phyloP scores from a whole-genome alignment of 768 basidiomycete species.

The Termitomyces sp. region DNA sequence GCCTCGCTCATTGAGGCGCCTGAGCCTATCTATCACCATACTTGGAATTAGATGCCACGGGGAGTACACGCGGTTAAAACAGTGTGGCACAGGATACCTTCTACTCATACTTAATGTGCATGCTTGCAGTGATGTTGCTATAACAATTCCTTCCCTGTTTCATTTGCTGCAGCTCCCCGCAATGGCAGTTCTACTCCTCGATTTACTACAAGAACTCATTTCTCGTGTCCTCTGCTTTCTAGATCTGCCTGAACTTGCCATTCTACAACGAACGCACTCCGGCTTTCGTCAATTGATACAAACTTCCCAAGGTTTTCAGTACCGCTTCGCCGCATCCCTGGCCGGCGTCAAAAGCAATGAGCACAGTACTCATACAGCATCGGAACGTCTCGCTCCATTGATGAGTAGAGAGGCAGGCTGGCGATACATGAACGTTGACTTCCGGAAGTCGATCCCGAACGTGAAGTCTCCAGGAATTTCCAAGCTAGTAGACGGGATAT shows the following conservation, averaged over 20 bases:
- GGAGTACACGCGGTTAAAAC: no score
- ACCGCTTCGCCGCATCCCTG: constrained; percentile 24
- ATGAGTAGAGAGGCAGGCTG: constrained; percentile 28
- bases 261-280: constrained; percentile 21
- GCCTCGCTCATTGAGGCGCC: no score
- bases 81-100: no score
- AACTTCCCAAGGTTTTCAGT: constrained; percentile 28
- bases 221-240: constrained; percentile 25
- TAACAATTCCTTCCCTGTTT: no score
- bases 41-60: no score
- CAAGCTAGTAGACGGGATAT: constrained; percentile 38
- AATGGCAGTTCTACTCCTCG: neutral
- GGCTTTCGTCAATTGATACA: constrained; percentile 23
- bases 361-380: neutral
- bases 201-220: neutral
- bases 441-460: constrained; percentile 24
- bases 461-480: constrained; percentile 33
- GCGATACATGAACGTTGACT: constrained; percentile 23
- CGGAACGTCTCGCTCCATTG: constrained; percentile 25
- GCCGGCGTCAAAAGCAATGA: constrained; percentile 29
- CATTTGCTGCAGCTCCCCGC: no score
- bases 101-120: no score
- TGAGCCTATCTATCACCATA: no score
- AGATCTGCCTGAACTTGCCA: constrained; percentile 20
- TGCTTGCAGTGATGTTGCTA: no score